Conservation (phyloP, 352 stramenopile genomes). For the Globisporangium spiculum region DNA sequence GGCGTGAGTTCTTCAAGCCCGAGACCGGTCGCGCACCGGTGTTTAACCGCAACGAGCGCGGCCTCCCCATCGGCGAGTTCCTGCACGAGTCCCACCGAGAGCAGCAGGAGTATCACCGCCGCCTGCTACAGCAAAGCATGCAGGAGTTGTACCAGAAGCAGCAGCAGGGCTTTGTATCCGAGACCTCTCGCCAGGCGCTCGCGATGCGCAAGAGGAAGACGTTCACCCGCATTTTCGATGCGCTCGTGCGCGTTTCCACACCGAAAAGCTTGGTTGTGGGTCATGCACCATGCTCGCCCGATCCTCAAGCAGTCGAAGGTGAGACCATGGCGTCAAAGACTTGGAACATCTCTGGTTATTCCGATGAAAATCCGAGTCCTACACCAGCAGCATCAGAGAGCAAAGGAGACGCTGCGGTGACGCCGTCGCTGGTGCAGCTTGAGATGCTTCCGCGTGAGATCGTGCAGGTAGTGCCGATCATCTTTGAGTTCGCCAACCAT, state of each 20-base stretch:
- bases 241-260: conserved; percentile 21
- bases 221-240: conserved; percentile 53
- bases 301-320: background rate
- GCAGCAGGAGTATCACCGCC: conserved; percentile 55
- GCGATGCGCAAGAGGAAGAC: conserved; percentile 56
- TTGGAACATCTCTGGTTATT: background rate
- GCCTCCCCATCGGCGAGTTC: conserved; percentile 73
- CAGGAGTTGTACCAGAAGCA: conserved; percentile 40
- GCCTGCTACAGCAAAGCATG: conserved; percentile 41
- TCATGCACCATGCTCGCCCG: background rate
- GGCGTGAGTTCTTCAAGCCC: conserved; percentile 65
- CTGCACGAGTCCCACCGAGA: conserved; percentile 64
- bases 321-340: background rate
- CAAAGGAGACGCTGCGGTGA: conserved; percentile 14
- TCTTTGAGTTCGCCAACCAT: conserved; percentile 64
- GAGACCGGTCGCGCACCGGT: conserved; percentile 57
- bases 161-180: conserved; percentile 57
- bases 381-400: background rate
- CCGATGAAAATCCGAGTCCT: background rate
- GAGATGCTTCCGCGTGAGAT: conserved; percentile 52
- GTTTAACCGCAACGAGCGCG: conserved; percentile 71
- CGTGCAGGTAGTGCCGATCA: conserved; percentile 46
- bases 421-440: conserved; percentile 36
- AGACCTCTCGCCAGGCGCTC: conserved; percentile 52
- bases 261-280: background rate